Base-by-base conservation (phyloP, 1,284 basidiomycete species). In the Ustilago bromivora region DNA sequence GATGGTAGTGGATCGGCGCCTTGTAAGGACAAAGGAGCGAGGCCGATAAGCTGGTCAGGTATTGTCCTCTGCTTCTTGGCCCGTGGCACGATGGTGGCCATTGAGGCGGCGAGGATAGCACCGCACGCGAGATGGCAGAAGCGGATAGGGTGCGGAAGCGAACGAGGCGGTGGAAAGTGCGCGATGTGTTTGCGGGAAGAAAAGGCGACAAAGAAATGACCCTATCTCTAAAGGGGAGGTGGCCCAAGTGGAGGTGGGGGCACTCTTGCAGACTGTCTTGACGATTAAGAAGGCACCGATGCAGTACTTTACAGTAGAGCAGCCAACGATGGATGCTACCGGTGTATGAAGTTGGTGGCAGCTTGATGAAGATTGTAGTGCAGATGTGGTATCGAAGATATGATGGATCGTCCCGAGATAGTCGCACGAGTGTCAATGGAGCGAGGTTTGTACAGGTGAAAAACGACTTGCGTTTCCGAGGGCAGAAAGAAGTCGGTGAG, bases 11-110 rank as follows among this genome's bases (percentile, higher is more conserved):
- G 63, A 57, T 71, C 57, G 38, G 38, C 15, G 46, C 36, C 54
- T 53, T 68, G 61, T 43, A 69, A 63, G 12, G 69, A 55, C n/a
- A 64, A 41, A 19, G 69, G 62, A 47, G 60, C 62, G 51, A 73
- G 61, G 28, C 57, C 62, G 41, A 65, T 57, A 19, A 60, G 62
- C 40, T 74, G 60, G 71, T 78, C 72, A 13, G 78, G 61, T 46
- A 70, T 58, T 54, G 68, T 78, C 59, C 72, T 71, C 57, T 76
- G 78, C 65, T 79, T 79, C 58, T 79, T 79, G 47, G 78, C 76
- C 15, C 75, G 64, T 11, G 78, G 78, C 31, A 79, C 69, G 56
- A 79, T 65, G 19, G 78, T 72, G n/a, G 75, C 78, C 78, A 79
- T 79, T 40, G 55, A 59, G 34, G 23, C 8, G 34, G 54, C 19